These are phyloP conservation scores for Apiospora phragmitis DNA, from an alignment of 2,329 filamentous ascomycete genomes.

Conservation along the genomic window DNA sequence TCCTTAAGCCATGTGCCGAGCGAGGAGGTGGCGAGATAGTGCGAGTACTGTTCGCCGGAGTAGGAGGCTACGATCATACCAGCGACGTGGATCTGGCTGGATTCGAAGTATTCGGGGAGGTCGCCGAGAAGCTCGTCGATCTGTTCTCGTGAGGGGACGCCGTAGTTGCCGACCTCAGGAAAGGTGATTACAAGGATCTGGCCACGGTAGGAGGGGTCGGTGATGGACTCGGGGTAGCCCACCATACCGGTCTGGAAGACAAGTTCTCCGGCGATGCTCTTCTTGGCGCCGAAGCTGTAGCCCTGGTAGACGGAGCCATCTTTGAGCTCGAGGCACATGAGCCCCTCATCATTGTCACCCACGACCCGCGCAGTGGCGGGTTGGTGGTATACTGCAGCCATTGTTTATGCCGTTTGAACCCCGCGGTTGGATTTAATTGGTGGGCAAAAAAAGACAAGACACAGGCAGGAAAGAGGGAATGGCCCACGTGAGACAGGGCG, in stretches of 20 bases:
- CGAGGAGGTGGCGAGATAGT: slow-evolving; percentile 88
- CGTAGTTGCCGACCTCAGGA: slow-evolving; percentile 95
- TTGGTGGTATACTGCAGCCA: slow-evolving; percentile 42
- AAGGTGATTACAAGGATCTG: slow-evolving; percentile 98
- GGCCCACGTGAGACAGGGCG: slow-evolving; percentile 2
- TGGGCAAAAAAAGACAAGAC: not conserved
- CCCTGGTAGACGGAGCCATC: slow-evolving; percentile 91
- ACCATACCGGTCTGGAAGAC: slow-evolving; percentile 99
- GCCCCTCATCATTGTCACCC: slow-evolving; percentile 54
- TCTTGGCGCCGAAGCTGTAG: slow-evolving; percentile 93
- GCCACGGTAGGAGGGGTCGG: slow-evolving; percentile 83
- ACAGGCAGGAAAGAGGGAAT: not conserved
- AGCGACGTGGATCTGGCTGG: slow-evolving; percentile 88
- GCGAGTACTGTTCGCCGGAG: slow-evolving; percentile 91
- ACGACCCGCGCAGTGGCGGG: slow-evolving; percentile 64
- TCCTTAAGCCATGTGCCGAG: slow-evolving; percentile 95
- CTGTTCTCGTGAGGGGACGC: slow-evolving; percentile 83
- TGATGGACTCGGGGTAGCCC: slow-evolving; percentile 92
- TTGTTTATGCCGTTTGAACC: slow-evolving; percentile 21
- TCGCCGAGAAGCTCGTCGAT: slow-evolving; percentile 83
- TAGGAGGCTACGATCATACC: slow-evolving; percentile 91
- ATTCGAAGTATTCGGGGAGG: slow-evolving; percentile 91
- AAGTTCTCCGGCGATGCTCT: slow-evolving; percentile 92
- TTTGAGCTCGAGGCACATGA: slow-evolving; percentile 87
- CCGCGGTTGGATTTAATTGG: not conserved